phyloP scores from a whole-genome alignment of 768 basidiomycete species.

The Leccinum aurantiacum region DNA sequence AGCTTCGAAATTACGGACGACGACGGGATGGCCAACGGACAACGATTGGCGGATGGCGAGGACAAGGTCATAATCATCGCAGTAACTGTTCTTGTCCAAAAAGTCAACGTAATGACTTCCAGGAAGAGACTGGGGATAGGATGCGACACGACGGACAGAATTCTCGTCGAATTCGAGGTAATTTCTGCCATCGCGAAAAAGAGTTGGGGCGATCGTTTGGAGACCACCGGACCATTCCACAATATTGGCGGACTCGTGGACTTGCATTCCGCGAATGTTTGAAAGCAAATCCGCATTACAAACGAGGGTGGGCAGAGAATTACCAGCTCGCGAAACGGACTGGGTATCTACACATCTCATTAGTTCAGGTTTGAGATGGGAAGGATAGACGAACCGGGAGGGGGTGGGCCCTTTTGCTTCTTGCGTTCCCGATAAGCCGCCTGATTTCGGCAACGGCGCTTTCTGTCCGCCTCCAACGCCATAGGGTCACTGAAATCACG shows the following conservation, averaged over 20 bases:
- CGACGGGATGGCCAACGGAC: not conserved
- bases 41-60: not conserved
- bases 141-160: not conserved
- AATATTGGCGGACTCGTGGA: not conserved
- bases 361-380: too few relatives aligned
- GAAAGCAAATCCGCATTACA: not conserved
- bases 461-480: too few relatives aligned
- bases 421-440: too few relatives aligned
- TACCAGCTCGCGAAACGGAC: too few relatives aligned
- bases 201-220: not conserved
- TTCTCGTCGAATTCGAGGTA: not conserved
- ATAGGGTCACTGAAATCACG: too few relatives aligned
- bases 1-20: not conserved
- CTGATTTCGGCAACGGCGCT: too few relatives aligned
- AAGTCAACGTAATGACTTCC: not conserved
- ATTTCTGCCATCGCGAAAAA: not conserved
- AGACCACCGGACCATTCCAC: not conserved
- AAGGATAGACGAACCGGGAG: too few relatives aligned
- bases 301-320: too few relatives aligned
- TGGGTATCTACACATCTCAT: too few relatives aligned
- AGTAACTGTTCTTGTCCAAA: not conserved
- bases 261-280: not conserved
- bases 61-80: not conserved
- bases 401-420: too few relatives aligned
- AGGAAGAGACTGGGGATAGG: not conserved